Percentiles rank a stretch among this genome's conserved stretches.
Evolutionary conservation across 1,139 yeast species (phyloP).

Genomic region (Saccharomyces uvarum): DNA sequence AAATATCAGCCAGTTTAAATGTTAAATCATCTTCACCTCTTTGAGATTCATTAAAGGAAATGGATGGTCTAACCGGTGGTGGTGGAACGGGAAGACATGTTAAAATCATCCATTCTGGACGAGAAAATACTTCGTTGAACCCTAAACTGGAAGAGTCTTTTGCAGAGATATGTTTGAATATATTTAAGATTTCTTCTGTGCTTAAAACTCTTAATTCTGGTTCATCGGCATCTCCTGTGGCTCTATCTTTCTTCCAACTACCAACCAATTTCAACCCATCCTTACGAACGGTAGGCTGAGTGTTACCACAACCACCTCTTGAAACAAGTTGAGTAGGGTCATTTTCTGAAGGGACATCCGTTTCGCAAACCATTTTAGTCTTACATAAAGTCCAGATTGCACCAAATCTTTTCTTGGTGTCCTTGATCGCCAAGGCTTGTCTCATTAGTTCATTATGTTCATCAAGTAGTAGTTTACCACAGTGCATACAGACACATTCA

Average conservation of each 20-base stretch:
- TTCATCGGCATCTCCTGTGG: conserved; percentile 65
- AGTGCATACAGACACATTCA: conserved; percentile 96
- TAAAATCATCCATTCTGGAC: conserved; percentile 97
- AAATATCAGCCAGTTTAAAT: conserved; percentile 90
- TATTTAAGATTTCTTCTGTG: conserved; percentile 83
- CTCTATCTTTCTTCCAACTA: conserved; percentile 88
- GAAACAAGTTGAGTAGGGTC: conserved; percentile 45
- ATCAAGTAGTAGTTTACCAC: conserved; percentile 88
- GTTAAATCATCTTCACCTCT: conserved; percentile 99
- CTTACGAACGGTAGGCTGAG: conserved; percentile 91
- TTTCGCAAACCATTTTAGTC: conserved; percentile 91
- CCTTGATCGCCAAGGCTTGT: conserved; percentile 81
- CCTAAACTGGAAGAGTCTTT: conserved; percentile 81
- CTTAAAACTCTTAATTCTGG: conserved; percentile 87
- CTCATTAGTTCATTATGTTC: conserved; percentile 82
- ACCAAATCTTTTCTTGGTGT: conserved; percentile 90
- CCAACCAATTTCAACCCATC: conserved; percentile 96
- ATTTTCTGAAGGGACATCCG: conserved; percentile 66
- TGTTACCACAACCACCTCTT: conserved; percentile 97
- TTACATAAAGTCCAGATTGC: conserved; percentile 94
- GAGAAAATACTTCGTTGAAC: conserved; percentile 88
- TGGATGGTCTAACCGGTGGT: conserved; percentile 97
- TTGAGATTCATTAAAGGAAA: conserved; percentile 97
- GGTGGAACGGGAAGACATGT: conserved; percentile 99
- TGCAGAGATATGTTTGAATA: conserved; percentile 81